These are phyloP conservation scores for Oenanthe javanica DNA, from an alignment of 140 eudicot genomes.

Conservation along the genomic window DNA sequence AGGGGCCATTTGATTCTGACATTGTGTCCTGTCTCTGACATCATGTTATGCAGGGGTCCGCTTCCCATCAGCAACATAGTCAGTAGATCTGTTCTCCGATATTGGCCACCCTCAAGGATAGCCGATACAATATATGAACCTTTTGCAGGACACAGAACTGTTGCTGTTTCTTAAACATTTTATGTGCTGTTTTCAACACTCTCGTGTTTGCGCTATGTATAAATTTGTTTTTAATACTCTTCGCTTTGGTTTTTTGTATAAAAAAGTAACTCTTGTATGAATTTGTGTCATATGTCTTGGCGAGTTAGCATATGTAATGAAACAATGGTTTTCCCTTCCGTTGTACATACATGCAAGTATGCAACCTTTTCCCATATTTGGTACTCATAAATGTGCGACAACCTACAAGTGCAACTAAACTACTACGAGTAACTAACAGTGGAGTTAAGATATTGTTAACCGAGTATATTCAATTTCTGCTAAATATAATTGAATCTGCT, in stretches of 20 bases:
- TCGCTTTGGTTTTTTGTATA: neutral
- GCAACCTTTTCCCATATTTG: neutral
- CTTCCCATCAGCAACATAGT: neutral
- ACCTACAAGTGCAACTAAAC: neutral
- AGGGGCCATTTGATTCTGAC: neutral
- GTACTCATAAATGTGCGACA: neutral
- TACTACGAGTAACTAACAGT: too few species aligned
- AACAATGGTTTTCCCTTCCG: neutral
- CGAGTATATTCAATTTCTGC: too few species aligned
- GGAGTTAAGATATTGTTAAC: too few species aligned
- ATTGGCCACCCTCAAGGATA: constrained; percentile 5
- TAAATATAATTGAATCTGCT: too few species aligned
- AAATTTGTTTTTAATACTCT: neutral
- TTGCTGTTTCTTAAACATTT: neutral
- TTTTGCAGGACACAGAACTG: neutral
- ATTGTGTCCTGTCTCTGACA: neutral
- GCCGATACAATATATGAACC: constrained; percentile 1
- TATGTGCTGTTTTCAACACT: neutral
- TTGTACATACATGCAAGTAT: neutral
- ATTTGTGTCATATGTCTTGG: neutral
- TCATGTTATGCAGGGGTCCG: neutral
- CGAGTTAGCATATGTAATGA: neutral
- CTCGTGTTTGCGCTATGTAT: neutral
- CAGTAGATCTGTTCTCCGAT: constrained; percentile 1
- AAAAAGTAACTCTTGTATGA: neutral